Conservation (phyloP, 148 eudicot genomes). For the Rhododendron kiyosumense region DNA sequence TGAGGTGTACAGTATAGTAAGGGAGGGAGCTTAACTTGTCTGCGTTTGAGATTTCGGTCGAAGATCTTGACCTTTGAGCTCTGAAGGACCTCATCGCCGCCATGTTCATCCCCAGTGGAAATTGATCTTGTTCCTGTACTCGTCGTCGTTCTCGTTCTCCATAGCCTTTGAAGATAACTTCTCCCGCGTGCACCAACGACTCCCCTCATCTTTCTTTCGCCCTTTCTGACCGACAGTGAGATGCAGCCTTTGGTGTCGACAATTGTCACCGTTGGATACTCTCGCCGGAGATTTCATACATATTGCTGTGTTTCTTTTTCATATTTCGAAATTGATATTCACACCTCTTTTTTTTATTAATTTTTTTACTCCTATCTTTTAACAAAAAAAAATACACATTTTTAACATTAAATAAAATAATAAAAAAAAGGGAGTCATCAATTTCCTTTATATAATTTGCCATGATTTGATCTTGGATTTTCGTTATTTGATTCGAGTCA, state of each 20-base stretch:
- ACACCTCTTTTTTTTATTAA: too few relatives aligned
- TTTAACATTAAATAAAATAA: too few relatives aligned
- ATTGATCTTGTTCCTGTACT: slow-evolving; percentile 10
- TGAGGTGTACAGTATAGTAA: background rate
- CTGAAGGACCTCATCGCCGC: slow-evolving; percentile 21
- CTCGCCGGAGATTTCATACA: background rate
- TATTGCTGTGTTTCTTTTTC: too few relatives aligned
- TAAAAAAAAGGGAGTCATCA: too few relatives aligned
- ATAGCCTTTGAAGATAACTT: background rate
- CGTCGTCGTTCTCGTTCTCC: background rate
- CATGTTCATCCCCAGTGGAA: slow-evolving; percentile 15
- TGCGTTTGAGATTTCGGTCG: slow-evolving; percentile 82
- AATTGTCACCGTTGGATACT: background rate
- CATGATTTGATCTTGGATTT: too few relatives aligned
- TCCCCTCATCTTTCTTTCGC: background rate
- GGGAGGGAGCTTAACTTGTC: slow-evolving; percentile 43
- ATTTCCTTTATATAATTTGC: too few relatives aligned
- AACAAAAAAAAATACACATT: too few relatives aligned
- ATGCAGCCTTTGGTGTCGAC: background rate
- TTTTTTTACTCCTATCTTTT: background rate
- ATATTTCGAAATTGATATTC: too few relatives aligned
- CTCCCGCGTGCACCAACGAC: background rate
- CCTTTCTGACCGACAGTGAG: background rate
- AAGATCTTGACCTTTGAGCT: slow-evolving; percentile 71
- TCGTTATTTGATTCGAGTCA: too few relatives aligned